These are phyloP conservation scores for Aegilops speltoides DNA, from an alignment of 176 grass and related monocot species.

Conservation along the genomic window DNA sequence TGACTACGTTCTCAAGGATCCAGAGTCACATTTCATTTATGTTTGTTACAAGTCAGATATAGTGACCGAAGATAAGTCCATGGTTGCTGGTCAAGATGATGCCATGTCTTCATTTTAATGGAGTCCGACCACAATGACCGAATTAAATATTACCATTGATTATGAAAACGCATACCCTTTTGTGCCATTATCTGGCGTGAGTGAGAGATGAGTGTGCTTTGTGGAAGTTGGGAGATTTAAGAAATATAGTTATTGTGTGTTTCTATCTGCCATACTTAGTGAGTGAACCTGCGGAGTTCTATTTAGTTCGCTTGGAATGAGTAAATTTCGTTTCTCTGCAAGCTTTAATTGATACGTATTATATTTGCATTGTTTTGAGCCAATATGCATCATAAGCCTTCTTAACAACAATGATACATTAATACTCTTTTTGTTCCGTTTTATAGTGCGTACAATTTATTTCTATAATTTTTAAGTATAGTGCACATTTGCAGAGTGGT, in stretches of 20 bases:
- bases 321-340: neutral
- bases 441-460: too few species aligned
- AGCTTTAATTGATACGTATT: too few species aligned
- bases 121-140: too few species aligned
- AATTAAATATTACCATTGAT: neutral
- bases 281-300: neutral
- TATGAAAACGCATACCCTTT: neutral
- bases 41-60: constrained; percentile 56
- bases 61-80: neutral
- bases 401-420: too few species aligned
- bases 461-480: too few species aligned
- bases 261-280: neutral
- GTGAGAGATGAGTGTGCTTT: neutral
- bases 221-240: neutral
- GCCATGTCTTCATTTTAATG: neutral
- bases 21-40: constrained; percentile 84
- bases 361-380: too few species aligned
- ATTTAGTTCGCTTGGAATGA: neutral
- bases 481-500: too few species aligned
- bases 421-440: too few species aligned
- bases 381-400: too few species aligned
- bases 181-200: neutral
- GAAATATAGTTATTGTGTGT: neutral
- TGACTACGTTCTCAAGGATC: constrained; percentile 80
- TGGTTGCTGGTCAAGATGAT: neutral